Base-by-base conservation (phyloP, 345 rosid genomes). In the Melastoma malabathricum region DNA sequence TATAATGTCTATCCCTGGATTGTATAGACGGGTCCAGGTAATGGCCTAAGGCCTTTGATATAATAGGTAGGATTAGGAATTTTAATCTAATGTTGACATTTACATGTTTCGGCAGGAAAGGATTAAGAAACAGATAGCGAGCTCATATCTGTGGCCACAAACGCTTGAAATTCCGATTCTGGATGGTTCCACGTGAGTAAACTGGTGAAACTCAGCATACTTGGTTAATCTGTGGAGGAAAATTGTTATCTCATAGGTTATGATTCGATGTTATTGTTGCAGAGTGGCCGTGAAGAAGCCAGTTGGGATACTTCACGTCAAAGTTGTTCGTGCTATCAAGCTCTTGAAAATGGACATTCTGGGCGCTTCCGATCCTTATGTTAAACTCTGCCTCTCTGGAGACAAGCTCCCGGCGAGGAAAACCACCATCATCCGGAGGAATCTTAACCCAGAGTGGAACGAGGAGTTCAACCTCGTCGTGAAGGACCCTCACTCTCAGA, bases 351-450 rank as follows among this genome's bases (percentile, higher is more conserved):
- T 64, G 64, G 82, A 79, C 55, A 3, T 76, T 19, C 46, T 80
- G 29, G 80, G 82, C 55, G 54, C 71, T 2, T 80, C 82, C 13
- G 76, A 74, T 50, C 86, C 86, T 27, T 76, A 76, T 55, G 74
- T 80, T 20, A 52, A 74, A 54, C 64, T 80, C 25, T 67, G 62
- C 49, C 62, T 72, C 41, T 59, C 57, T 0, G 82, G 67, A 44
- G 78, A 80, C 48, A 72, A 55, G 57, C 64, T 76, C 49, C 66
- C 80, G 3, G 54, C 64, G 6, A 80, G 72, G 65, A 75, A 60
- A 63, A 76, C 78, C 22, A 47, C 71, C 19, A 20, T 76, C 39
- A 74, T 71, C 56, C 58, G 58, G 60, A 80, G 58, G 49, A 76
- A 64, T 60, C 62, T 79, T 56, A 75, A 69, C 43, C 82, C 82